Percentiles rank a stretch among this genome's conserved stretches.
These are phyloP conservation scores for Phlyctochytrium arcticum DNA, from an alignment of 192 early-diverging fungal genomes.

Conservation along the genomic window DNA sequence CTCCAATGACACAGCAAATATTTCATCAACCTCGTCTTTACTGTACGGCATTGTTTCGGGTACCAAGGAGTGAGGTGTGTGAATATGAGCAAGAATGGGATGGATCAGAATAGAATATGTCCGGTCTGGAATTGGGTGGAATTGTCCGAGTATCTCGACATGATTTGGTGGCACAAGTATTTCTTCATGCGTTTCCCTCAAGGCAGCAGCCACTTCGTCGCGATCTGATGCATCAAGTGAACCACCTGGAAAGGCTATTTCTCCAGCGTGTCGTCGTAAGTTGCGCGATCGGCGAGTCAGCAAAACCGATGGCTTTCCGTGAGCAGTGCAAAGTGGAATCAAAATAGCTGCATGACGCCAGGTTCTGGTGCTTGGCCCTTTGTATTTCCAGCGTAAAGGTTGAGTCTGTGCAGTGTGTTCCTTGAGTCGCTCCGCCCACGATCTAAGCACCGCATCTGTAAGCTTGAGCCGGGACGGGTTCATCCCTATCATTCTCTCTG, in stretches of 20 bases:
- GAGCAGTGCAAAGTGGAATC: constrained; percentile 60
- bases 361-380: constrained; percentile 5
- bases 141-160: constrained; percentile 59
- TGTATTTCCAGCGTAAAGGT: constrained; percentile 1
- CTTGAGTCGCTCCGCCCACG: not conserved
- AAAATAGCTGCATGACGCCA: constrained; percentile 26
- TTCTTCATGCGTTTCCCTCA: constrained; percentile 82
- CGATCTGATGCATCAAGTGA: constrained; percentile 50
- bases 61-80: not conserved
- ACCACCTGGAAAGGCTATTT: constrained; percentile 54
- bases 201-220: constrained; percentile 56
- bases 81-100: constrained; percentile 24
- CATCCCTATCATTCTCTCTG: too few species aligned
- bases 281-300: constrained; percentile 69
- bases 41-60: constrained; percentile 44
- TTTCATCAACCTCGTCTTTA: constrained; percentile 61
- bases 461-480: not conserved
- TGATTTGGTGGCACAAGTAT: constrained; percentile 44
- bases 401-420: not conserved
- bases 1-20: constrained; percentile 65
- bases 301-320: constrained; percentile 61
- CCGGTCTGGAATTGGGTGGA: constrained; percentile 45
- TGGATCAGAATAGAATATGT: constrained; percentile 21
- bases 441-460: not conserved
- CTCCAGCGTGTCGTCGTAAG: constrained; percentile 71